These are phyloP conservation scores for Triglochin maritima DNA, from an alignment of 106 monocot genomes.

Conservation along the genomic window DNA sequence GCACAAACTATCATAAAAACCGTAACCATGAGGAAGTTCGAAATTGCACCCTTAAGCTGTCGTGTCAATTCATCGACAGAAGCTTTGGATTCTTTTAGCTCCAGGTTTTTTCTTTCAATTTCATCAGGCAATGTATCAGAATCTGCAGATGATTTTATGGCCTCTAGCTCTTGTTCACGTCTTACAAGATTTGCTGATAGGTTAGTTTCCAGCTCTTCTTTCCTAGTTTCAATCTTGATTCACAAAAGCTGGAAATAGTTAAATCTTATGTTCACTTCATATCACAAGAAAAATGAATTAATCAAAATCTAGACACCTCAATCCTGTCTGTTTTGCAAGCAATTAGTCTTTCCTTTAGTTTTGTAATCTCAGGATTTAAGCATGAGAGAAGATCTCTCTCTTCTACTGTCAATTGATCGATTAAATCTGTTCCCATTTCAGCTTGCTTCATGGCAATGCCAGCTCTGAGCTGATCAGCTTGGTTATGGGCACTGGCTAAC, in stretches of 20 bases:
- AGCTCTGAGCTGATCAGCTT: slow-evolving; percentile 84
- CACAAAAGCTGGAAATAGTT: neutral
- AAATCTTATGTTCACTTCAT: neutral
- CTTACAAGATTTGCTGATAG: slow-evolving; percentile 87
- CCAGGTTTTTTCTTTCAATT: slow-evolving; percentile 52
- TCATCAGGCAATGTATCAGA: slow-evolving; percentile 43
- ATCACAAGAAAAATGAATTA: neutral
- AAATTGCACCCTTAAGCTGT: slow-evolving; percentile 53
- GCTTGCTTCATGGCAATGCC: slow-evolving; percentile 91
- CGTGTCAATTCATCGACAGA: slow-evolving; percentile 53
- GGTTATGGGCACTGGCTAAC: slow-evolving; percentile 59
- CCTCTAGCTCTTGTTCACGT: slow-evolving; percentile 74
- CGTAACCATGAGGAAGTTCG: neutral
- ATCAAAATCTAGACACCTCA: slow-evolving; percentile 43
- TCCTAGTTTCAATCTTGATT: slow-evolving; percentile 88
- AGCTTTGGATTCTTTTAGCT: slow-evolving; percentile 44
- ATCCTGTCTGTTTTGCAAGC: slow-evolving; percentile 68
- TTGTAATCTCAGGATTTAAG: slow-evolving; percentile 93
- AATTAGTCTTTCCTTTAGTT: slow-evolving; percentile 84
- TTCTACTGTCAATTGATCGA: slow-evolving; percentile 74
- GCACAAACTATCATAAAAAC: neutral
- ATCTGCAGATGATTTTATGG: slow-evolving; percentile 59
- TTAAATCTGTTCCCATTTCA: slow-evolving; percentile 98
- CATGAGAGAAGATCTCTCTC: slow-evolving; percentile 78
- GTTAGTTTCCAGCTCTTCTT: slow-evolving; percentile 95